Evolutionary conservation across 1,284 basidiomycete species (phyloP).

Genomic region (Tylopilus sp.): DNA sequence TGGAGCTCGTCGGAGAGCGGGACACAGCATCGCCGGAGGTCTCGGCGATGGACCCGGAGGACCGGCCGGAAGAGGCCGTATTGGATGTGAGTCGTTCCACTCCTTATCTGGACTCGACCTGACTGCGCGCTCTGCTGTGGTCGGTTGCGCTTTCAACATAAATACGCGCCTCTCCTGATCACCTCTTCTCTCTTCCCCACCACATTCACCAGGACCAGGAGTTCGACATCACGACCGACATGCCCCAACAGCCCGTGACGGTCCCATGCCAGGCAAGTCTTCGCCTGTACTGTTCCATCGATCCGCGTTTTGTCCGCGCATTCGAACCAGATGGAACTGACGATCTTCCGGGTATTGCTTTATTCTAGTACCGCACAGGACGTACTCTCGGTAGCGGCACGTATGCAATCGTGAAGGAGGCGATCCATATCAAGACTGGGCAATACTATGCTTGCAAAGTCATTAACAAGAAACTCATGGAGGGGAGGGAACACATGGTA

Average conservation of each 20-base stretch:
- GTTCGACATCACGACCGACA: slow-evolving; percentile 10
- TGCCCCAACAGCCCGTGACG: slow-evolving; percentile 40
- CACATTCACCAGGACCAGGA: slow-evolving; percentile 17
- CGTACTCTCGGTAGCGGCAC: slow-evolving; percentile 90
- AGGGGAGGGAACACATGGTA: slow-evolving; percentile 88
- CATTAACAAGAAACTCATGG: slow-evolving; percentile 98
- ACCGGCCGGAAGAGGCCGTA: slow-evolving; percentile 31
- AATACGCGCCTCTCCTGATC: slow-evolving; percentile 14
- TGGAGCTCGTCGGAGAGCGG: slow-evolving; percentile 12
- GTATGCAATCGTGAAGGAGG: slow-evolving; percentile 92
- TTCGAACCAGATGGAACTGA: slow-evolving; percentile 11
- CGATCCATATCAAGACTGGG: slow-evolving; percentile 92
- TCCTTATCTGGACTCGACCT: slow-evolving; percentile 3
- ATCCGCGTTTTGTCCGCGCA: slow-evolving; percentile 2
- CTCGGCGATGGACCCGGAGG: slow-evolving; percentile 20
- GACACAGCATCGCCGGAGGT: slow-evolving; percentile 28
- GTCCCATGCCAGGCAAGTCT: slow-evolving; percentile 62
- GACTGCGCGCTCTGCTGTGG: slow-evolving; percentile 18
- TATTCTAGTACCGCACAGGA: slow-evolving; percentile 82
- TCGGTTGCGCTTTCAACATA: slow-evolving; percentile 7
- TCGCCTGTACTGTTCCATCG: background rate
- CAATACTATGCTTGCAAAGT: slow-evolving; percentile 90
- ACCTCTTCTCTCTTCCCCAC: background rate
- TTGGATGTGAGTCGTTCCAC: slow-evolving; percentile 10
- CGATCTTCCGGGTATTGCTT: slow-evolving; percentile 3